These are phyloP conservation scores for Terana coerulea DNA, from an alignment of 768 basidiomycete genomes.

Conservation along the genomic window DNA sequence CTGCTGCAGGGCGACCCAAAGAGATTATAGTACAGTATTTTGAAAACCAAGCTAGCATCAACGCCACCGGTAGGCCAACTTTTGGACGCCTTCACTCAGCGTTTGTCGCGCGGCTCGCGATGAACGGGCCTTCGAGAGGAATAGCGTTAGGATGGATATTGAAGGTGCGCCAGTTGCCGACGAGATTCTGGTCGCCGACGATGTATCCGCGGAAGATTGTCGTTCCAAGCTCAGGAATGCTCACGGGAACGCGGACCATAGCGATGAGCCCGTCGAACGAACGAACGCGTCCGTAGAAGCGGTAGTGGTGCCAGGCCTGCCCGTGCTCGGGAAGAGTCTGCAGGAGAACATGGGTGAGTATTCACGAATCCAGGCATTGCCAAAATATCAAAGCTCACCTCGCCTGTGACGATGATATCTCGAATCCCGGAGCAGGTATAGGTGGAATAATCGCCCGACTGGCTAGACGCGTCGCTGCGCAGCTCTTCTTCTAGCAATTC, in stretches of 20 bases:
- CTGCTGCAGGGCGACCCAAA: too few relatives aligned
- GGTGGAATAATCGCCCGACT: conserved; percentile 17
- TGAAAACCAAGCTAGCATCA: too few relatives aligned
- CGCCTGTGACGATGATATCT: conserved; percentile 61
- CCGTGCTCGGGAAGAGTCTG: conserved; percentile 45
- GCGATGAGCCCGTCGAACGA: conserved; percentile 36
- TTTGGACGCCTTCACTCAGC: background rate
- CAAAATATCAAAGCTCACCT: conserved; percentile 41
- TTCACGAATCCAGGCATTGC: background rate
- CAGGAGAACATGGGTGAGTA: background rate
- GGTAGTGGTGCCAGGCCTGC: conserved; percentile 32
- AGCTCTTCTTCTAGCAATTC: conserved; percentile 1
- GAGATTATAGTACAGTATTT: too few relatives aligned
- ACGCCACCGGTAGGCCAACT: too few relatives aligned
- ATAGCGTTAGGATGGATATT: conserved; percentile 39
- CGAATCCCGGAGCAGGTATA: conserved; percentile 48
- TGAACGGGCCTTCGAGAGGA: conserved; percentile 65
- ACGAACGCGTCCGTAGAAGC: conserved; percentile 34
- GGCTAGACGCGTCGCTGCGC: background rate
- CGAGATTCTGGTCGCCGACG: conserved; percentile 58
- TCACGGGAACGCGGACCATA: conserved; percentile 27
- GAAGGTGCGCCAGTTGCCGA: conserved; percentile 66
- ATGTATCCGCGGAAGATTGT: conserved; percentile 70
- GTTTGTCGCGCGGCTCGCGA: conserved; percentile 37
- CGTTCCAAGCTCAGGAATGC: conserved; percentile 11